Percentiles rank a stretch among this genome's conserved stretches.
These are phyloP conservation scores for Pseudisothecium myosuroides DNA, from an alignment of 225 moss, liverwort and hornwort genomes.

Conservation along the genomic window DNA sequence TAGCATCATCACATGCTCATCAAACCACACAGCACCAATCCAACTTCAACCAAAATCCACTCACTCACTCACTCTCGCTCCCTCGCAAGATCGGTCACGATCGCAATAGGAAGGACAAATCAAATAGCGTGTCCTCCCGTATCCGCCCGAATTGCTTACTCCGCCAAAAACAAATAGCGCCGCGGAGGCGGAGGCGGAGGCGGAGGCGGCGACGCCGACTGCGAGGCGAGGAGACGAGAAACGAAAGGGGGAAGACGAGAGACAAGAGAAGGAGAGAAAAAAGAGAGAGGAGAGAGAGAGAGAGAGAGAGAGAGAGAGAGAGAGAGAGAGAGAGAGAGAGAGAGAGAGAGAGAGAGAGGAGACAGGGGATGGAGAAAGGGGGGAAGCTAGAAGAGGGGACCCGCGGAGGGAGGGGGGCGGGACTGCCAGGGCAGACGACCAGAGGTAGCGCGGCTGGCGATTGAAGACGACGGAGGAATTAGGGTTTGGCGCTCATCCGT, in stretches of 20 bases:
- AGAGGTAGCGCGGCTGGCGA: constrained; percentile 16
- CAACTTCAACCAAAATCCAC: constrained; percentile 9
- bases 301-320: background rate
- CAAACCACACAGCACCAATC: constrained; percentile 13
- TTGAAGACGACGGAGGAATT: constrained; percentile 14
- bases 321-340: background rate
- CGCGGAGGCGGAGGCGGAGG: background rate
- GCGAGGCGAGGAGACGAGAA: background rate
- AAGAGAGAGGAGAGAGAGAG: background rate
- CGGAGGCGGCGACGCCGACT: background rate
- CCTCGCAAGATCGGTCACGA: constrained; percentile 1
- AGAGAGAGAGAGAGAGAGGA: background rate
- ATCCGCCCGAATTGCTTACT: background rate
- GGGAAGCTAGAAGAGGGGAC: background rate
- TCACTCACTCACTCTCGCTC: constrained; percentile 5
- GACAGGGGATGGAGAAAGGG: background rate
- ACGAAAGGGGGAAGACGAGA: background rate
- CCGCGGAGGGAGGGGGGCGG: background rate
- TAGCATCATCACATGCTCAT: background rate
- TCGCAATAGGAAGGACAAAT: background rate
- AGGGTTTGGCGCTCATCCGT: constrained; percentile 58
- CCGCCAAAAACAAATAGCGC: background rate
- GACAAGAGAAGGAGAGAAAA: background rate
- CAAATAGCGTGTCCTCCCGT: background rate
- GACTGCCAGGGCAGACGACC: constrained; percentile 2